These are phyloP conservation scores for Balansia obtecta DNA, from an alignment of 2,329 filamentous ascomycete genomes.

Conservation along the genomic window DNA sequence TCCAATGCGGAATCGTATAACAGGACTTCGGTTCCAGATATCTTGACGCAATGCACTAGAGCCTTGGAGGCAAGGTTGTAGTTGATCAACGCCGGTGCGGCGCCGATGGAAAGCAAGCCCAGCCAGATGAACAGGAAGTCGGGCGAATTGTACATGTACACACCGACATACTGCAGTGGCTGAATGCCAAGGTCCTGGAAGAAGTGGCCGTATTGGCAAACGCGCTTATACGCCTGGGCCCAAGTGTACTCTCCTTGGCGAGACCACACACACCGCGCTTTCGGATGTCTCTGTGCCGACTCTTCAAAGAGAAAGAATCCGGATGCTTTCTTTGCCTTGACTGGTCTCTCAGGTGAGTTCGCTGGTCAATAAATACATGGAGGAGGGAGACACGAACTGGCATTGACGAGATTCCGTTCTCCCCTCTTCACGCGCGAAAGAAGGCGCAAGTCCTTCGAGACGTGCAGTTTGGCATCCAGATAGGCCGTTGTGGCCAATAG, in stretches of 20 bases:
- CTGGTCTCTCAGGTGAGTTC: neutral
- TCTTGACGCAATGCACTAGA: conserved; percentile 2
- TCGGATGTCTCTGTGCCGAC: neutral
- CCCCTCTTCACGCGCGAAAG: neutral
- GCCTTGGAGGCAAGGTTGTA: conserved; percentile 5
- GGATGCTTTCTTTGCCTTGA: conserved; percentile 3
- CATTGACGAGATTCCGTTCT: neutral
- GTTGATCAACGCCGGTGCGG: conserved; percentile 6
- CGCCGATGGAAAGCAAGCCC: conserved; percentile 7
- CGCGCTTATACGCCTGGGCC: conserved; percentile 4
- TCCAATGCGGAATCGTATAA: conserved; percentile 4
- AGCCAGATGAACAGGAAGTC: conserved; percentile 6
- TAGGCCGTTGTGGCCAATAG: conserved; percentile 4
- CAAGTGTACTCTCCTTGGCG: conserved; percentile 6
- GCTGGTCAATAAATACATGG: neutral
- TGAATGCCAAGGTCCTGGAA: conserved; percentile 3
- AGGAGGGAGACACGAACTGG: neutral
- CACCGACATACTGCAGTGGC: conserved; percentile 3
- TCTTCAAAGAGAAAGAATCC: conserved; percentile 4
- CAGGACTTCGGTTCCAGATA: conserved; percentile 2
- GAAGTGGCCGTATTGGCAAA: conserved; percentile 7
- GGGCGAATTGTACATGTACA: conserved; percentile 7
- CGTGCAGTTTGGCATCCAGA: conserved; percentile 5
- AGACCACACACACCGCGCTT: conserved; percentile 7
- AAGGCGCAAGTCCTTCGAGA: conserved; percentile 2